Evolutionary conservation across 2,329 filamentous ascomycete genomes (phyloP).

Genomic region (Fusarium clavum): DNA sequence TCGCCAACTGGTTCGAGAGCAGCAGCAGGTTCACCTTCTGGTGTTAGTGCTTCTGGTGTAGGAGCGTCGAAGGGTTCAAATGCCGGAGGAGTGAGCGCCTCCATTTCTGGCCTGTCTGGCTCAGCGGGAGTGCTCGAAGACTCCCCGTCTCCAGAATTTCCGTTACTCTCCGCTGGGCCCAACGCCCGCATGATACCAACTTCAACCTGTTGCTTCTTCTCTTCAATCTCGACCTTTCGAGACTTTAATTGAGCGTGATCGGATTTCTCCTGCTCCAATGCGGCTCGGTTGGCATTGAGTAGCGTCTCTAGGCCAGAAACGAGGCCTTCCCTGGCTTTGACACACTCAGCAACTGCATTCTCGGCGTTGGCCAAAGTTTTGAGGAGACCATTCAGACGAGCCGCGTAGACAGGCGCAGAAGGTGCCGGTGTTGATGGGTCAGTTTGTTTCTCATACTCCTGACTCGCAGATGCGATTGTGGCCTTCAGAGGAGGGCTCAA

Average conservation of each 20-base stretch:
- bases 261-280: slow-evolving; percentile 76
- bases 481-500: slow-evolving; percentile 75
- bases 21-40: slow-evolving; percentile 39
- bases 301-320: slow-evolving; percentile 86
- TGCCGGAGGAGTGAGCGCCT: slow-evolving; percentile 83
- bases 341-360: slow-evolving; percentile 86
- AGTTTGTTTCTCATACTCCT: slow-evolving; percentile 86
- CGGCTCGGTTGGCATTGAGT: slow-evolving; percentile 76
- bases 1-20: slow-evolving; percentile 42
- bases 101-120: slow-evolving; percentile 81
- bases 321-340: slow-evolving; percentile 84
- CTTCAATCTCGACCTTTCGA: slow-evolving; percentile 79
- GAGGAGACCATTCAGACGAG: slow-evolving; percentile 87
- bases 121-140: slow-evolving; percentile 65
- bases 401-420: slow-evolving; percentile 90
- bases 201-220: slow-evolving; percentile 89
- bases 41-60: slow-evolving; percentile 31
- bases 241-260: slow-evolving; percentile 71
- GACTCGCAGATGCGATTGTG: slow-evolving; percentile 75
- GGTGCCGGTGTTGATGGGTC: slow-evolving; percentile 76
- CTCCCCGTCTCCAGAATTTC: slow-evolving; percentile 60
- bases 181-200: slow-evolving; percentile 89
- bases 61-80: slow-evolving; percentile 42
- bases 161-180: slow-evolving; percentile 67
- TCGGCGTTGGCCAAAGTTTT: slow-evolving; percentile 91